These are phyloP conservation scores for Rhodosporidiobolus sp. DNA, from an alignment of 768 basidiomycete species.

Conservation along the genomic window DNA sequence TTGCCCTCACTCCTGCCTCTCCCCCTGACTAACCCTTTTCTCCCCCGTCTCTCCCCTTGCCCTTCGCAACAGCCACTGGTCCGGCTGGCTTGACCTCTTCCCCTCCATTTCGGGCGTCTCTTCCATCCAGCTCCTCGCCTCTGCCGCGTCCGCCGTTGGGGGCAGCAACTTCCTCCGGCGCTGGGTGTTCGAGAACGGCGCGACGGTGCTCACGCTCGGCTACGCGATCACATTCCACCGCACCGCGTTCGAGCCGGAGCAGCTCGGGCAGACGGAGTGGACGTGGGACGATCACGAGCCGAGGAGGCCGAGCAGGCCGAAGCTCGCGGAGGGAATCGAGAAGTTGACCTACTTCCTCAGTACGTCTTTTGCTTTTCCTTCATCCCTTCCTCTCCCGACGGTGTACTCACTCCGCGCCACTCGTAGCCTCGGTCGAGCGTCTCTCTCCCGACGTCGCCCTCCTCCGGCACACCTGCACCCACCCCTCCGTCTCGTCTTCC, in stretches of 20 bases:
- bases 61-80: slow-evolving; percentile 39
- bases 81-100: slow-evolving; percentile 33
- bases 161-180: slow-evolving; percentile 35
- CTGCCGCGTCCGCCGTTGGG: slow-evolving; percentile 20
- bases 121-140: slow-evolving; percentile 19
- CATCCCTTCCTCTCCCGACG: background rate
- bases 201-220: slow-evolving; percentile 12
- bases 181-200: slow-evolving; percentile 35
- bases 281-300: slow-evolving; percentile 26
- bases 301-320: background rate
- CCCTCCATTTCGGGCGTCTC: slow-evolving; percentile 4
- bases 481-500: background rate
- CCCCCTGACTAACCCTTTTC: background rate
- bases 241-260: background rate
- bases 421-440: slow-evolving; percentile 17
- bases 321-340: slow-evolving; percentile 7
- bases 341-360: slow-evolving; percentile 35
- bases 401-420: background rate
- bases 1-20: background rate
- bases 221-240: slow-evolving; percentile 31
- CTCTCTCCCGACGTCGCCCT: slow-evolving; percentile 17
- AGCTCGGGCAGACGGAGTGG: slow-evolving; percentile 20
- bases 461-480: slow-evolving; percentile 22
- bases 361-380: background rate
- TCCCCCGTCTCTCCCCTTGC: background rate